Conservation (phyloP, 2,329 filamentous ascomycete species). For the Beauveria brongniartii region DNA sequence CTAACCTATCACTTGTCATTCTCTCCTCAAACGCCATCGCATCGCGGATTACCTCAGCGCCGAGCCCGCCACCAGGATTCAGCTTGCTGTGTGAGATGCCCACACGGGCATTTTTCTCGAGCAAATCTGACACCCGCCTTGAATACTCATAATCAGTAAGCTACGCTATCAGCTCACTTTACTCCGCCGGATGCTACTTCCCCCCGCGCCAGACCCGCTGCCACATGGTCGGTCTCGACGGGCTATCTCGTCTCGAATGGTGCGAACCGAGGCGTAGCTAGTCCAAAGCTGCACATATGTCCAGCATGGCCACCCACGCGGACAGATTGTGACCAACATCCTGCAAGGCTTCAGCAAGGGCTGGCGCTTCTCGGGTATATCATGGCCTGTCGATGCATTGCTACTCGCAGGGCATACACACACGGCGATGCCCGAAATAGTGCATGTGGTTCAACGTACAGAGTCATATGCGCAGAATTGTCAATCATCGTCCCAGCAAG, state of each 20-base stretch:
- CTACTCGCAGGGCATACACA: no score
- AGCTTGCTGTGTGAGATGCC: neutral
- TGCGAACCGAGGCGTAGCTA: neutral
- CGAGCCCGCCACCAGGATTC: neutral
- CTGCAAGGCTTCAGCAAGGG: no score
- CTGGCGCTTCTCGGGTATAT: no score
- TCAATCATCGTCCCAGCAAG: no score
- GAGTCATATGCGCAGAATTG: no score
- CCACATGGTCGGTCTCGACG: neutral
- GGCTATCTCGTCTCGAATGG: neutral
- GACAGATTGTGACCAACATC: no score
- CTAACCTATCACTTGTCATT: neutral
- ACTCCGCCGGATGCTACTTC: neutral
- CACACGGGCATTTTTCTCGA: neutral
- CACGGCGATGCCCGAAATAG: no score
- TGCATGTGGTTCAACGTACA: no score
- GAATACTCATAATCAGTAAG: neutral
- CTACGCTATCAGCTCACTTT: neutral
- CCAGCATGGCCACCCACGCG: neutral
- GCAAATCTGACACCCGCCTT: neutral
- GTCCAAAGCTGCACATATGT: neutral
- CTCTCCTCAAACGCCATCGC: neutral
- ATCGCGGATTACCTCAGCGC: slow-evolving; percentile 4
- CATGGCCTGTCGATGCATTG: no score
- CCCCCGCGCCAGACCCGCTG: neutral